Evolutionary conservation across 1,284 basidiomycete genomes (phyloP).

Genomic region (Cryptococcus maquisensis): DNA sequence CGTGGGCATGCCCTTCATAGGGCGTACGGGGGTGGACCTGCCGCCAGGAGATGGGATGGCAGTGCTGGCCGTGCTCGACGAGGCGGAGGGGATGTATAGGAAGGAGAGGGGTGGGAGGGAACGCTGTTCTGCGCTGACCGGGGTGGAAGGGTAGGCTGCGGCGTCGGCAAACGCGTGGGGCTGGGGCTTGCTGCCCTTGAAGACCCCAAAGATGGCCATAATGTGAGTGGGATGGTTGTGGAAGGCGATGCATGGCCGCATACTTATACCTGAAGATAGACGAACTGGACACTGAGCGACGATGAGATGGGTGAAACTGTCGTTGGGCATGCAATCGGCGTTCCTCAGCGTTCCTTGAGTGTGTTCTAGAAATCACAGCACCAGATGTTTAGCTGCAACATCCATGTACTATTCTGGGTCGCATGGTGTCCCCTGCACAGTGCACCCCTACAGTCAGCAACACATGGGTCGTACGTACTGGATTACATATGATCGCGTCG

Average conservation of each 20-base stretch:
- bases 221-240: background rate
- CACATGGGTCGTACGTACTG: too few species aligned
- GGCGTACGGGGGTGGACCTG: too few species aligned
- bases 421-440: too few species aligned
- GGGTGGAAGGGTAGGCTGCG: constrained; percentile 5
- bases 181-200: constrained; percentile 5
- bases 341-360: too few species aligned
- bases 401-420: too few species aligned
- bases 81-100: background rate
- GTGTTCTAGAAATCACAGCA: too few species aligned
- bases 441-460: too few species aligned
- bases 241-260: background rate
- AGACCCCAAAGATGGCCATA: constrained; percentile 7
- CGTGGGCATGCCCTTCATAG: background rate
- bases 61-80: background rate
- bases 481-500: too few species aligned
- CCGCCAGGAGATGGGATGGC: background rate
- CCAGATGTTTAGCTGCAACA: too few species aligned
- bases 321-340: too few species aligned
- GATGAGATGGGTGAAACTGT: background rate
- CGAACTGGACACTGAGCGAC: background rate
- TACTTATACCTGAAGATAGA: background rate
- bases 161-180: constrained; percentile 2
- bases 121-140: background rate
- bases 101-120: background rate